Evolutionary conservation across 108 stramenopile species (phyloP), one percentile per base, ranked within the genome.

Genomic region (Pseudonitzschia pungens): DNA sequence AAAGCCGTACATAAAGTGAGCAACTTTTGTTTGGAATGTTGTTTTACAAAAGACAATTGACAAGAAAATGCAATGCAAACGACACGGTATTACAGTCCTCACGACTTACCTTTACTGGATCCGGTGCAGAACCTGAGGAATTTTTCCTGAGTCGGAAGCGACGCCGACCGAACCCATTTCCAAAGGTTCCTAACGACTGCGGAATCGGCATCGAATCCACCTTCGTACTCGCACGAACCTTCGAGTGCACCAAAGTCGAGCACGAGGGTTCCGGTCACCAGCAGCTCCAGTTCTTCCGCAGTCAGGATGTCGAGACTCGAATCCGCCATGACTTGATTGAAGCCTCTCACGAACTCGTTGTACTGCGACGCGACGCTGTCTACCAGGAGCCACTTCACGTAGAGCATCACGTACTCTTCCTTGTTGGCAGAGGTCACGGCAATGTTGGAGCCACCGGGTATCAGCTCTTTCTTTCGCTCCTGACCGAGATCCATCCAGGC

Each of bases 91-190:
- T 48, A n/a, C 45, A 48, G 12, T 45, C 45, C 22, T 62, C 0
- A 10, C 14, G n/a, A 54, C 60, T 62, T 50, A 67, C 66, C 65
- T 55, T 85, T 84, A 29, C 70, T 87, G 26, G 81, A 85, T 14
- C 96, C 97, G 29, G 97, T 96, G 12, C 78, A 80, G 75, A 98
- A 98, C 80, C 93, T 92, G 50, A 98, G 81, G 40, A 98, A 90
- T 20, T 83, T 71, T n/a, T 74, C 71, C 71, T 95, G 85, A 6
- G 84, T 77, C 31, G 85, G 88, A 22, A 66, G 70, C 16, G 70
- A 40, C 27, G 85, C 65, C 22, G 76, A 50, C 33, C 79, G 75
- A 29, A 96, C 76, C 65, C 91, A 92, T 41, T 78, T 77, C 96
- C 96, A 97, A 44, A 97, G 84, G 51, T 89, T 83, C 22, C 70